phyloP scores from a whole-genome alignment of 1,284 basidiomycete genomes.

The Meripilus lineatus region DNA sequence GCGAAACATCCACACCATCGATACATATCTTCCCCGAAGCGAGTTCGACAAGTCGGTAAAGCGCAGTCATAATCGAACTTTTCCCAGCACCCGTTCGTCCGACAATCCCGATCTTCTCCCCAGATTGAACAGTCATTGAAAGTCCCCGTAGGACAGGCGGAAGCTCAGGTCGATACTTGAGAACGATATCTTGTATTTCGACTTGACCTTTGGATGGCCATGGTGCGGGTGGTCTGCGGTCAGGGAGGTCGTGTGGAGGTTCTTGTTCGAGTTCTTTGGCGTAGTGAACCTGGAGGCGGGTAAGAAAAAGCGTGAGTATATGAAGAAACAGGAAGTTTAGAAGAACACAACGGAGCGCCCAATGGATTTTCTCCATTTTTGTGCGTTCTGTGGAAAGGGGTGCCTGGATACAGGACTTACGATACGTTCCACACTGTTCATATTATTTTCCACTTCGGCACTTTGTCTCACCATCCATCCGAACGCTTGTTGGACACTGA shows the following conservation, averaged over 20 bases:
- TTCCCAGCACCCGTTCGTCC: constrained; percentile 76
- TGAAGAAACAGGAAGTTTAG: background rate
- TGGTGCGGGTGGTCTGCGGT: constrained; percentile 48
- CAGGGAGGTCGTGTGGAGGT: constrained; percentile 61
- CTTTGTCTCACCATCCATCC: constrained; percentile 82
- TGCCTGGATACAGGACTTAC: constrained; percentile 14
- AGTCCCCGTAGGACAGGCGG: constrained; percentile 66
- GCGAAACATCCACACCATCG: constrained; percentile 64
- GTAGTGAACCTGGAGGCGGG: constrained; percentile 53
- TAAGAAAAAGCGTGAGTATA: background rate
- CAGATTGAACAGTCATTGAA: constrained; percentile 59
- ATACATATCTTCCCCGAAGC: constrained; percentile 60
- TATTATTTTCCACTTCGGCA: constrained; percentile 87
- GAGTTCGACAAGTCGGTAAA: constrained; percentile 49
- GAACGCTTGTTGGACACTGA: constrained; percentile 70
- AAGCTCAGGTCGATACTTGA: constrained; percentile 71
- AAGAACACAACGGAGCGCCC: background rate
- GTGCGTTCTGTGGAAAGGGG: too few species aligned
- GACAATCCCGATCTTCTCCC: constrained; percentile 90
- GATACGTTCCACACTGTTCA: constrained; percentile 87
- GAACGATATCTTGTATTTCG: constrained; percentile 55
- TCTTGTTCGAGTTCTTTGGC: constrained; percentile 76
- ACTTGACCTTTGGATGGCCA: constrained; percentile 71
- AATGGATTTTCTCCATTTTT: too few species aligned
- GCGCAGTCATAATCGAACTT: constrained; percentile 55